phyloP scores from a whole-genome alignment of 179 eudicot genomes.

The Kewa caespitosa region DNA sequence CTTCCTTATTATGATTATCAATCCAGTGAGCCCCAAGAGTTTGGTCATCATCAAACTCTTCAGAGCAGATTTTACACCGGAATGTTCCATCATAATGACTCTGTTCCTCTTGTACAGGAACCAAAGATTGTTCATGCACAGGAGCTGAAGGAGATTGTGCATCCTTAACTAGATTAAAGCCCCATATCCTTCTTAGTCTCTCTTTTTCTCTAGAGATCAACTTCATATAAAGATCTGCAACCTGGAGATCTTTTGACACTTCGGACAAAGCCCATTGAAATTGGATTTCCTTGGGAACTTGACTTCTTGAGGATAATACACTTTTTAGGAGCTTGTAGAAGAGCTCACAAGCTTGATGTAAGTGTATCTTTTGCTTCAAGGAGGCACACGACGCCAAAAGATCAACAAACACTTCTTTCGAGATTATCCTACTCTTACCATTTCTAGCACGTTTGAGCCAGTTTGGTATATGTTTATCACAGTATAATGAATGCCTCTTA shows the following conservation, averaged over 20 bases:
- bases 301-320: constrained; percentile 69
- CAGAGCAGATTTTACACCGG: constrained; percentile 76
- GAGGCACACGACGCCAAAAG: constrained; percentile 65
- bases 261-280: constrained; percentile 90
- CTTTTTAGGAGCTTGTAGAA: constrained; percentile 88
- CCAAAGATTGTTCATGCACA: constrained; percentile 32
- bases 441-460: constrained; percentile 99
- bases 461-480: constrained; percentile 90
- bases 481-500: constrained; percentile 65
- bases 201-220: constrained; percentile 77
- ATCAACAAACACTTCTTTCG: constrained; percentile 86
- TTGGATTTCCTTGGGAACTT: constrained; percentile 83
- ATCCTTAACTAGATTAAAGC: constrained; percentile 42
- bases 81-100: constrained; percentile 36
- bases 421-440: constrained; percentile 89
- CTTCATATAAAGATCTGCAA: constrained; percentile 56
- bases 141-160: constrained; percentile 34
- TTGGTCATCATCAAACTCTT: constrained; percentile 56
- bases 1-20: constrained; percentile 86
- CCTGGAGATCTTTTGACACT: constrained; percentile 76
- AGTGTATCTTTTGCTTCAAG: constrained; percentile 57
- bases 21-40: constrained; percentile 81
- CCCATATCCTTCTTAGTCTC: constrained; percentile 75
- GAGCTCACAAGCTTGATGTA: constrained; percentile 94
- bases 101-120: constrained; percentile 37